Conservation (phyloP, 108 stramenopile species). For the Cyclostephanos tholiformis region DNA sequence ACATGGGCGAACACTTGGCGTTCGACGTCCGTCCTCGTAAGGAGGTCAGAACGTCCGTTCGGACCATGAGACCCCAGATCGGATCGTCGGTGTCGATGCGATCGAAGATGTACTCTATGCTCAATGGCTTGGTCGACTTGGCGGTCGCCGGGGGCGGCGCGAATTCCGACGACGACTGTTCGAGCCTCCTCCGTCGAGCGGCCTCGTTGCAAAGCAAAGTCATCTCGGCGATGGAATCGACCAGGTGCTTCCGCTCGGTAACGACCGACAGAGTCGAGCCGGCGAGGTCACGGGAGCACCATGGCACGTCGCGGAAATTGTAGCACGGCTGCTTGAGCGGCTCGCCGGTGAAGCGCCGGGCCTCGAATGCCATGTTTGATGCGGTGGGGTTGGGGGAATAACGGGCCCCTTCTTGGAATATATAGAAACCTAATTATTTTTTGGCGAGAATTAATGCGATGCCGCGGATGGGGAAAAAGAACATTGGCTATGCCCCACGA, state of each 20-base stretch:
- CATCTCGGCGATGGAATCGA: constrained; percentile 86
- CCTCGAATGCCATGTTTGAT: constrained; percentile 53
- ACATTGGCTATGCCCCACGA: too few relatives aligned
- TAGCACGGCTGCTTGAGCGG: constrained; percentile 76
- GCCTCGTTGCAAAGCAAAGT: constrained; percentile 89
- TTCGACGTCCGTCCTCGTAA: constrained; percentile 28
- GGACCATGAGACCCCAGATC: constrained; percentile 73
- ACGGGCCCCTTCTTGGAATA: too few relatives aligned
- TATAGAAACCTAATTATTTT: too few relatives aligned
- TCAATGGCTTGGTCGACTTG: constrained; percentile 70
- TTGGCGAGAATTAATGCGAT: too few relatives aligned
- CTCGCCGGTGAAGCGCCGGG: constrained; percentile 62
- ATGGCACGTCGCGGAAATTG: constrained; percentile 64
- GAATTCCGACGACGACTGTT: not conserved
- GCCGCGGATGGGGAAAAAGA: too few relatives aligned
- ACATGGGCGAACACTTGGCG: constrained; percentile 38
- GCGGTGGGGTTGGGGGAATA: too few relatives aligned
- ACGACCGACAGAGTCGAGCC: constrained; percentile 70
- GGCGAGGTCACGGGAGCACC: constrained; percentile 53
- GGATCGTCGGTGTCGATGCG: constrained; percentile 93
- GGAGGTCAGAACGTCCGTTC: constrained; percentile 53
- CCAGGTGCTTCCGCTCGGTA: constrained; percentile 63
- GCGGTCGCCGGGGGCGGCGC: constrained; percentile 15
- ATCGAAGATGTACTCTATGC: constrained; percentile 92
- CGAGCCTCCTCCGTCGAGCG: constrained; percentile 54